Evolutionary conservation across 345 rosid species (phyloP).

Genomic region (Euclidium syriacum): DNA sequence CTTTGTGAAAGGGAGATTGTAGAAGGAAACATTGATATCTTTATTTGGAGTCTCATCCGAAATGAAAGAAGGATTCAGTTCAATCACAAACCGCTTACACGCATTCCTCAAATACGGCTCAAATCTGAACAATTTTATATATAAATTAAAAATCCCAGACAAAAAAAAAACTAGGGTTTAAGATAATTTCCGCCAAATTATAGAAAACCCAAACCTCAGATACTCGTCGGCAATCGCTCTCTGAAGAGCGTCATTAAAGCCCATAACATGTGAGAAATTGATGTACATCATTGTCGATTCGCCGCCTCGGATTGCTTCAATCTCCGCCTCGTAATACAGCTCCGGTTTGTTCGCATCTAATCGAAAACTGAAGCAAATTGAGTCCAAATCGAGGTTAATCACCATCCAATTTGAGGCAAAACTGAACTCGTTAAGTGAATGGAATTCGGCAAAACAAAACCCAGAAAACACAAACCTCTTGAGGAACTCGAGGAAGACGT

Average conservation of each 20-base stretch:
- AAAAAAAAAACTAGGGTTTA: slow-evolving; percentile 2
- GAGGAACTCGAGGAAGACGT: slow-evolving; percentile 81
- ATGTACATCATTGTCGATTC: slow-evolving; percentile 83
- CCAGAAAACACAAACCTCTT: slow-evolving; percentile 45
- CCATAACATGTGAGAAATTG: slow-evolving; percentile 90
- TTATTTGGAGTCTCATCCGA: slow-evolving; percentile 78
- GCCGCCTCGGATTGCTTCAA: slow-evolving; percentile 57
- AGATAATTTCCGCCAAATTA: neutral
- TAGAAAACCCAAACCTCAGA: slow-evolving; percentile 42
- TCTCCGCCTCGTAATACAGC: slow-evolving; percentile 59
- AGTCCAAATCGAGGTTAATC: neutral
- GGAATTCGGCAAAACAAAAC: neutral
- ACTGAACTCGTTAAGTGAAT: too few relatives aligned
- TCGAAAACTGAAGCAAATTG: slow-evolving; percentile 43
- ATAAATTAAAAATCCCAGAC: neutral
- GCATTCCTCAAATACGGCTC: slow-evolving; percentile 85
- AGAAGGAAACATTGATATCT: slow-evolving; percentile 83
- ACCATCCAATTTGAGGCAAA: neutral
- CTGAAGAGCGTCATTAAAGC: slow-evolving; percentile 68
- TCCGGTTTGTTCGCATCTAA: slow-evolving; percentile 47
- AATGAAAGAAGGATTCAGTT: slow-evolving; percentile 57
- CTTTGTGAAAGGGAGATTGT: slow-evolving; percentile 71
- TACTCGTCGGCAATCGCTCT: slow-evolving; percentile 79
- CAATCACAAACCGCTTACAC: slow-evolving; percentile 85
- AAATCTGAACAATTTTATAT: slow-evolving; percentile 34